Conservation (phyloP, 352 stramenopile genomes). For the Globisporangium spinosum region DNA sequence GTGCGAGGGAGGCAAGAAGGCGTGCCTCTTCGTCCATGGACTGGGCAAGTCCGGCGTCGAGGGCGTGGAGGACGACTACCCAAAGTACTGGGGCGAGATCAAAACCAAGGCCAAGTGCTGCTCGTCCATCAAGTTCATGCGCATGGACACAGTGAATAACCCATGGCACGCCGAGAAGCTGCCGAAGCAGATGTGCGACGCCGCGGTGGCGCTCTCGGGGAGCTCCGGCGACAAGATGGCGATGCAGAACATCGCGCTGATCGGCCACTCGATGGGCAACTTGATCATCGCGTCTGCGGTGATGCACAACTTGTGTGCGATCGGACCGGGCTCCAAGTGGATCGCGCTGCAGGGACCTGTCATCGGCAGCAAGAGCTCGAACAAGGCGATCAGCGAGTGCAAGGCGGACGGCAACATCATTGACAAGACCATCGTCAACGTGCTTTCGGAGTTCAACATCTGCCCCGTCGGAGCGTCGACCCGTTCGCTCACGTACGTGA, state of each 20-base stretch:
- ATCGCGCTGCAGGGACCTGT: slow-evolving; percentile 37
- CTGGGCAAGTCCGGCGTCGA: slow-evolving; percentile 5
- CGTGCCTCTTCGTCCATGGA: slow-evolving; percentile 10
- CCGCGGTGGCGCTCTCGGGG: slow-evolving; percentile 18
- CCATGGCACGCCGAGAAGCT: slow-evolving; percentile 27
- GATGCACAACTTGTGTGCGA: slow-evolving; percentile 24
- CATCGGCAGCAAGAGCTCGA: slow-evolving; percentile 23
- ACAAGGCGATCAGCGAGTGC: slow-evolving; percentile 20
- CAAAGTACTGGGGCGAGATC: slow-evolving; percentile 27
- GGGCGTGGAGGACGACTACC: neutral
- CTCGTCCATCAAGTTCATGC: slow-evolving; percentile 28
- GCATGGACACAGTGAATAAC: slow-evolving; percentile 28
- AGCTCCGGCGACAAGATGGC: neutral
- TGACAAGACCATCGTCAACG: neutral
- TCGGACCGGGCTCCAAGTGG: slow-evolving; percentile 35
- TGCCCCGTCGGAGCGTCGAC: slow-evolving; percentile 28
- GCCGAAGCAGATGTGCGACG: slow-evolving; percentile 22
- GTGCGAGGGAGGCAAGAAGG: slow-evolving; percentile 6
- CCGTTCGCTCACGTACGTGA: slow-evolving; percentile 23
- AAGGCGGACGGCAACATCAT: neutral
- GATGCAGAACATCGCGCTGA: slow-evolving; percentile 25
- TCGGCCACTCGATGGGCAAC: slow-evolving; percentile 42
- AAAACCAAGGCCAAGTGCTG: slow-evolving; percentile 23
- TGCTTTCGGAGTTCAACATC: slow-evolving; percentile 22
- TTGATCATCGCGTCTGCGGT: slow-evolving; percentile 29